Evolutionary conservation across 2,329 filamentous ascomycete genomes (phyloP).

Genomic region (Dactylellina parvicollis): DNA sequence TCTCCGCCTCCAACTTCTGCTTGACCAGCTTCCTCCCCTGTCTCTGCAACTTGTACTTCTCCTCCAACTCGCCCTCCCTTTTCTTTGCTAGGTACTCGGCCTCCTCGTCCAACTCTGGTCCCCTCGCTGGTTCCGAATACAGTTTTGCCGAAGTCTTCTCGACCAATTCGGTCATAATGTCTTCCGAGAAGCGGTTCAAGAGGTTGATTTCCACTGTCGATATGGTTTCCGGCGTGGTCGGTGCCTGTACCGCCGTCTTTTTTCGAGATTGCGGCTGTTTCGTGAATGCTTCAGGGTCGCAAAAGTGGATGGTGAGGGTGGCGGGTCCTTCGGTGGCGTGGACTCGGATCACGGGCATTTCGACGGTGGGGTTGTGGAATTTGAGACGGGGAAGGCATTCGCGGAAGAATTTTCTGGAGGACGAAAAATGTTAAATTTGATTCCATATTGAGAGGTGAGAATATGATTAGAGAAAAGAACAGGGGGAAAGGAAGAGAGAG

Average conservation of each 20-base stretch:
- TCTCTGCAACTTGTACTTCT: constrained; percentile 35
- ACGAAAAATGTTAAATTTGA: constrained; percentile 60
- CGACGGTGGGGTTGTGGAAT: constrained; percentile 75
- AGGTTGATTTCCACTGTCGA: constrained; percentile 42
- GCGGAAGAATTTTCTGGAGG: constrained; percentile 84
- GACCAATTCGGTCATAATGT: constrained; percentile 43
- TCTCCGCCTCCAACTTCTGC: neutral
- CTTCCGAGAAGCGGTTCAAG: constrained; percentile 28
- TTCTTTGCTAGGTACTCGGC: constrained; percentile 38
- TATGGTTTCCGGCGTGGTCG: constrained; percentile 33
- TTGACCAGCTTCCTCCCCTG: constrained; percentile 13
- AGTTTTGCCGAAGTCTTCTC: constrained; percentile 50
- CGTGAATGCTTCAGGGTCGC: constrained; percentile 20
- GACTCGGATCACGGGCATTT: constrained; percentile 35
- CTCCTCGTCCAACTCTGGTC: constrained; percentile 30
- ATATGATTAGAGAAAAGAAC: constrained; percentile 5
- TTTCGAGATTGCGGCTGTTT: constrained; percentile 33
- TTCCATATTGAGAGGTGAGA: constrained; percentile 60
- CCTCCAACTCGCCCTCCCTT: constrained; percentile 40
- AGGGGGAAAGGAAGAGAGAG: neutral
- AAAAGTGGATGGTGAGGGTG: constrained; percentile 46
- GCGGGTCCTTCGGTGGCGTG: constrained; percentile 22
- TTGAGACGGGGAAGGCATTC: constrained; percentile 85
- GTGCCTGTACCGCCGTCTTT: neutral
- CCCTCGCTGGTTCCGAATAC: constrained; percentile 53